phyloP scores from a whole-genome alignment of 805 yeast species.

The Naumovozyma baii region DNA sequence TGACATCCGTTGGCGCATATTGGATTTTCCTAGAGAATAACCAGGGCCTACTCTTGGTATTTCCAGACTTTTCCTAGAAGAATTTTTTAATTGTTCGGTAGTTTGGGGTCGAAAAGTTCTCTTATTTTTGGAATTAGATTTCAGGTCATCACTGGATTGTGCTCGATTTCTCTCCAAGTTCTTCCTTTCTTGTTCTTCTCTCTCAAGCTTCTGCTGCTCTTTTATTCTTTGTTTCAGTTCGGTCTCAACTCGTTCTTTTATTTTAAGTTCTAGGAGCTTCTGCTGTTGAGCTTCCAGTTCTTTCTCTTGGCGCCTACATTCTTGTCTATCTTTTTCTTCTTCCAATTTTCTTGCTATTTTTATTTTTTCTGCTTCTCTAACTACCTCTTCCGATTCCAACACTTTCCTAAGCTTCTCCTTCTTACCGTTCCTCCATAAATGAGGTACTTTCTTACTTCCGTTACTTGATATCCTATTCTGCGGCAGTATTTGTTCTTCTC shows the following conservation, averaged over 20 bases:
- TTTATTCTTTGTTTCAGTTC: constrained; percentile 14
- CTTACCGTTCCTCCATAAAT: constrained; percentile 4
- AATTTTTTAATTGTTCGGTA: neutral
- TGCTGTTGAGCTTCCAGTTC: constrained; percentile 15
- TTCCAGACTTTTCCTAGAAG: constrained; percentile 6
- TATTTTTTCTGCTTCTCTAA: constrained; percentile 17
- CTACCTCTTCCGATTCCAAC: constrained; percentile 17
- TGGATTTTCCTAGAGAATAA: neutral
- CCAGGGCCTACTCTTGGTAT: neutral
- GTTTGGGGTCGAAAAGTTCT: neutral
- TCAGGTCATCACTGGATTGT: neutral
- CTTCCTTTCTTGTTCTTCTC: neutral
- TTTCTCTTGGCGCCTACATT: constrained; percentile 8
- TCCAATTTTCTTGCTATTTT: constrained; percentile 12
- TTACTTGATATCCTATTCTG: neutral
- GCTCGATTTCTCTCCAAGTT: neutral
- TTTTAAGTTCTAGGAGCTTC: constrained; percentile 15
- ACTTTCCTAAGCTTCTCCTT: constrained; percentile 6
- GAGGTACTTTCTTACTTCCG: neutral
- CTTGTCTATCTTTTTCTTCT: constrained; percentile 3
- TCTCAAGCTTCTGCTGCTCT: constrained; percentile 8
- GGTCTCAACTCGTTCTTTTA: constrained; percentile 20
- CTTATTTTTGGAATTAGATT: too few species aligned
- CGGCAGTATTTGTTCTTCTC: neutral
- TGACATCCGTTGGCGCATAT: neutral